Evolutionary conservation across 139 green algal species (phyloP).

Genomic region (Coelastrella sp.): DNA sequence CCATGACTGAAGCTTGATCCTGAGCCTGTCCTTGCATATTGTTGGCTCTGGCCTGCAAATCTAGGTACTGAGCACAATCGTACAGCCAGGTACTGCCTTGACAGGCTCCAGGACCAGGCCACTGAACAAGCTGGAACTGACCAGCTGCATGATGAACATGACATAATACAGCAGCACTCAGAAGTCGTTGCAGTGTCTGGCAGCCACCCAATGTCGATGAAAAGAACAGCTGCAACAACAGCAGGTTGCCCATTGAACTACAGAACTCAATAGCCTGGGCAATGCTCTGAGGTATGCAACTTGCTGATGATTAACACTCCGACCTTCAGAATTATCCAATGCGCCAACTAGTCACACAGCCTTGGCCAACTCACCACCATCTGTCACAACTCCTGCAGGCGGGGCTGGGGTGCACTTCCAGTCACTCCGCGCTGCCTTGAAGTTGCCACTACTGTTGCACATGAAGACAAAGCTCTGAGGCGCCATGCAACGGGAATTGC

Average conservation of each 20-base stretch:
- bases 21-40: conserved; percentile 12
- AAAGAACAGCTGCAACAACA: no score
- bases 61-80: conserved; percentile 40
- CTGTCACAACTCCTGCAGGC: conserved; percentile 8
- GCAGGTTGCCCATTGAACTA: no score
- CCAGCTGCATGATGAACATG: conserved; percentile 10
- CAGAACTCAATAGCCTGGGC: no score
- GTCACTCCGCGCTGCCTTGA: conserved; percentile 28
- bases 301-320: no score
- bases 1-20: conserved; percentile 31
- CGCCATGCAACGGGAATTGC: neutral
- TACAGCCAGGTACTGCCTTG: conserved; percentile 35
- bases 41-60: neutral
- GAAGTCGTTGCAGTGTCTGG: no score
- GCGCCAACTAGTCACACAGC: neutral
- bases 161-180: neutral
- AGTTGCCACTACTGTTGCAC: conserved; percentile 42
- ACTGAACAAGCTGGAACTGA: conserved; percentile 26
- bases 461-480: conserved; percentile 45
- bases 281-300: no score
- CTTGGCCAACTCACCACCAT: conserved; percentile 21
- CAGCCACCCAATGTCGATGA: no score
- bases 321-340: no score
- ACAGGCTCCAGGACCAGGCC: conserved; percentile 21
- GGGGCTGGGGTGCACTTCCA: conserved; percentile 32